Conservation (phyloP, 495 filamentous ascomycete species). For the Penicillium parvum region DNA sequence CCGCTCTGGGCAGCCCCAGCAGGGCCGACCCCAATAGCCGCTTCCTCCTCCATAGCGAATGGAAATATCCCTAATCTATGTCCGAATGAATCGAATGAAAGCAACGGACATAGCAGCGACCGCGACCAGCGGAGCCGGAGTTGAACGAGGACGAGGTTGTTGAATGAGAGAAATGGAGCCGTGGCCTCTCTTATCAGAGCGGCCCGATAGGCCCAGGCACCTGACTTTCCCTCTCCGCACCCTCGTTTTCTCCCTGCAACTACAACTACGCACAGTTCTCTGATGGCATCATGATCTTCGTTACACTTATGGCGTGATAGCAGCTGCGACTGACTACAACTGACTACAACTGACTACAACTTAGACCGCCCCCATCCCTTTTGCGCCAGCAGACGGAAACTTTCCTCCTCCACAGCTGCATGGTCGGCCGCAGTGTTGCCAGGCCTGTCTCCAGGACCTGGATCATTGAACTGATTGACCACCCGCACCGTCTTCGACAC, state of each 20-base stretch:
- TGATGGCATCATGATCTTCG: slow-evolving; percentile 9
- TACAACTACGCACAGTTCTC: background rate
- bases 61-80: slow-evolving; percentile 4
- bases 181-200: slow-evolving; percentile 20
- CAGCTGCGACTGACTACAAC: background rate
- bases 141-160: background rate
- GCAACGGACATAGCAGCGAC: slow-evolving; percentile 27
- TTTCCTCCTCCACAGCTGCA: slow-evolving; percentile 37
- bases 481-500: slow-evolving; percentile 51
- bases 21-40: slow-evolving; percentile 24
- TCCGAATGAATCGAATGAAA: background rate
- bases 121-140: slow-evolving; percentile 11
- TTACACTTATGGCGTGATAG: slow-evolving; percentile 7
- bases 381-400: slow-evolving; percentile 40
- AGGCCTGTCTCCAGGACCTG: slow-evolving; percentile 46
- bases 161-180: slow-evolving; percentile 7
- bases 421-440: slow-evolving; percentile 47
- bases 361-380: slow-evolving; percentile 38
- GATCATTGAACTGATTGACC: slow-evolving; percentile 53
- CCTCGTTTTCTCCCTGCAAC: background rate
- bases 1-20: slow-evolving; percentile 18
- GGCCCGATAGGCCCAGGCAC: slow-evolving; percentile 12
- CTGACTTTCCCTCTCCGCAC: slow-evolving; percentile 14
- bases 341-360: slow-evolving; percentile 15
- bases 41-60: slow-evolving; percentile 33